Conservation (phyloP, 495 filamentous ascomycete genomes). For the Chlorociboria aeruginascens region DNA sequence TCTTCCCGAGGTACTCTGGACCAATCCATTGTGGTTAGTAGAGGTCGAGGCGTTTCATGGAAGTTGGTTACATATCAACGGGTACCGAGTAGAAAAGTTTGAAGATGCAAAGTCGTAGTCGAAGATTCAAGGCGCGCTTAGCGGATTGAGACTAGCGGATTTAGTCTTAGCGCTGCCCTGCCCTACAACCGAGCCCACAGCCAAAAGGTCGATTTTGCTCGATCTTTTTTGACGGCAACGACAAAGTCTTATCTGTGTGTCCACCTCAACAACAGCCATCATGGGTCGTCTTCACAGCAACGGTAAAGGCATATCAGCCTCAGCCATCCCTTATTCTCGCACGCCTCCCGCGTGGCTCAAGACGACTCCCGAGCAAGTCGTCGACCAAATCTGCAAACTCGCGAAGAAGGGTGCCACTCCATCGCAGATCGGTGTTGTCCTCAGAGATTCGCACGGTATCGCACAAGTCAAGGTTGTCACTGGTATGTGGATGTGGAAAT, state of each 20-base stretch:
- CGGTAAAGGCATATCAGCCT: constrained; percentile 95
- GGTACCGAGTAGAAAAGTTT: background rate
- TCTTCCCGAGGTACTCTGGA: background rate
- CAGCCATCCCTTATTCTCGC: constrained; percentile 93
- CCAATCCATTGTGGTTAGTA: background rate
- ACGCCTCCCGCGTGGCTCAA: constrained; percentile 85
- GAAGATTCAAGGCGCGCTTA: too few relatives aligned
- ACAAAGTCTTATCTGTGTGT: background rate
- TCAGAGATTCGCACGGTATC: constrained; percentile 94
- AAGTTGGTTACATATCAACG: background rate
- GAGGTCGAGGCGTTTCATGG: background rate
- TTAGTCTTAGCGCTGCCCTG: too few relatives aligned
- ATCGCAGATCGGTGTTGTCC: constrained; percentile 95
- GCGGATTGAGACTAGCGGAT: too few relatives aligned
- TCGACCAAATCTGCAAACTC: constrained; percentile 98
- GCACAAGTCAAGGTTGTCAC: constrained; percentile 94
- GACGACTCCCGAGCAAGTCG: constrained; percentile 61
- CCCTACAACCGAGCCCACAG: too few relatives aligned
- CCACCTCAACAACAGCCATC: constrained; percentile 32
- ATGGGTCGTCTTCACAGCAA: constrained; percentile 99
- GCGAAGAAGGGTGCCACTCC: constrained; percentile 95
- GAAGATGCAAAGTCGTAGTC: too few relatives aligned
- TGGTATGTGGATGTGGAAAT: constrained; percentile 45
- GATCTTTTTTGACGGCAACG: constrained; percentile 10
- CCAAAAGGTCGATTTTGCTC: too few relatives aligned